phyloP scores from a whole-genome alignment of 495 filamentous ascomycete genomes.

The Neurospora sp. region DNA sequence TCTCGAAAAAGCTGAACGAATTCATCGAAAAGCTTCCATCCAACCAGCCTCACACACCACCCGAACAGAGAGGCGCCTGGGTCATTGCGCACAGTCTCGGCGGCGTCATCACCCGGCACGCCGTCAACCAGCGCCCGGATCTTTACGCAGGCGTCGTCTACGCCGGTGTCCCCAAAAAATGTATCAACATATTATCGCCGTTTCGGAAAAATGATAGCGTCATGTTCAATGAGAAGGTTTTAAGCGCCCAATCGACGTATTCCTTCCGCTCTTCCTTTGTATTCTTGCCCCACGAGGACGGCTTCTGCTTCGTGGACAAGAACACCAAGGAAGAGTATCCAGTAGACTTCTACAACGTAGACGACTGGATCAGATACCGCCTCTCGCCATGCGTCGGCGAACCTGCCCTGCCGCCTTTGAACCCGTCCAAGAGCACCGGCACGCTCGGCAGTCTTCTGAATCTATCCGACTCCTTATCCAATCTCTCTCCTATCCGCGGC shows the following conservation, averaged over 20 bases:
- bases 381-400: conserved; percentile 65
- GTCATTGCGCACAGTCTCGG: conserved; percentile 88
- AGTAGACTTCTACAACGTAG: conserved; percentile 73
- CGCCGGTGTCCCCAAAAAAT: too few species aligned
- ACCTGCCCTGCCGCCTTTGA: conserved; percentile 42
- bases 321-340: conserved; percentile 70
- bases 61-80: conserved; percentile 53
- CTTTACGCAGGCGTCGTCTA: conserved; percentile 82
- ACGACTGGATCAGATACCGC: conserved; percentile 71
- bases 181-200: too few species aligned
- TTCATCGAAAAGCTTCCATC: conserved; percentile 69
- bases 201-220: too few species aligned
- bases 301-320: conserved; percentile 80
- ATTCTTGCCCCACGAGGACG: conserved; percentile 80
- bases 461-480: conserved; percentile 21
- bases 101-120: conserved; percentile 81
- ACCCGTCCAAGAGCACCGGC: conserved; percentile 19
- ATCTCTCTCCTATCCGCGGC: conserved; percentile 16
- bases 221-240: too few species aligned
- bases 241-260: too few species aligned
- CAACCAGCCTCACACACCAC: conserved; percentile 45
- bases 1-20: conserved; percentile 55
- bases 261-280: too few species aligned
- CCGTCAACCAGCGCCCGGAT: conserved; percentile 77
- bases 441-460: conserved; percentile 29